Conservation (phyloP, 345 rosid species). For the Erysimum cheiranthoides region DNA sequence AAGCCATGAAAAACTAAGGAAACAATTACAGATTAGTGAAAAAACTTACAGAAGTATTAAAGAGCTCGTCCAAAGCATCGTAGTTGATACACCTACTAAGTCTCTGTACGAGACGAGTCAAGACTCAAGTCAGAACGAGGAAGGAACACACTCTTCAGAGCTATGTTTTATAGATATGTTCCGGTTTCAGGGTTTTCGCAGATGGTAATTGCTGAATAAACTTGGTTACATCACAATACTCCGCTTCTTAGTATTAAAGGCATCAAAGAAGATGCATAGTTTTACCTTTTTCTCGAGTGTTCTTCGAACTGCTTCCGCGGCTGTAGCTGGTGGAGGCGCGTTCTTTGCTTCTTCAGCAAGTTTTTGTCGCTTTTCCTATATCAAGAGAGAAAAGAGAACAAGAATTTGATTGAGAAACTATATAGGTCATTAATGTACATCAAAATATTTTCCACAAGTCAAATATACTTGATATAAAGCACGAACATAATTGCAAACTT, state of each 20-base stretch:
- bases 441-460: constrained; percentile 6
- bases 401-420: neutral
- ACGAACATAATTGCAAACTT: constrained; percentile 1
- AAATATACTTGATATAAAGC: constrained; percentile 19
- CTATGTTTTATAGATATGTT: neutral
- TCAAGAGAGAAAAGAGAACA: neutral
- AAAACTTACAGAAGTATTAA: constrained; percentile 59
- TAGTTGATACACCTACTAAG: constrained; percentile 71
- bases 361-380: constrained; percentile 13
- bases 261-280: neutral
- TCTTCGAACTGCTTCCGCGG: too few species aligned
- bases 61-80: constrained; percentile 69
- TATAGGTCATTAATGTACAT: neutral
- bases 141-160: neutral
- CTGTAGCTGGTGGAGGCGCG: too few species aligned
- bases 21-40: neutral
- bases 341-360: too few species aligned
- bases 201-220: constrained; percentile 38
- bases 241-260: too few species aligned
- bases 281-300: constrained; percentile 48
- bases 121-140: constrained; percentile 4
- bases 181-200: neutral
- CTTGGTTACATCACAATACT: neutral
- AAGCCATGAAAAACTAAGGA: neutral
- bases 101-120: constrained; percentile 54